These are phyloP conservation scores for Pseudovirgaria hyperparasitica DNA, from an alignment of 2,329 filamentous ascomycete genomes.

Conservation along the genomic window DNA sequence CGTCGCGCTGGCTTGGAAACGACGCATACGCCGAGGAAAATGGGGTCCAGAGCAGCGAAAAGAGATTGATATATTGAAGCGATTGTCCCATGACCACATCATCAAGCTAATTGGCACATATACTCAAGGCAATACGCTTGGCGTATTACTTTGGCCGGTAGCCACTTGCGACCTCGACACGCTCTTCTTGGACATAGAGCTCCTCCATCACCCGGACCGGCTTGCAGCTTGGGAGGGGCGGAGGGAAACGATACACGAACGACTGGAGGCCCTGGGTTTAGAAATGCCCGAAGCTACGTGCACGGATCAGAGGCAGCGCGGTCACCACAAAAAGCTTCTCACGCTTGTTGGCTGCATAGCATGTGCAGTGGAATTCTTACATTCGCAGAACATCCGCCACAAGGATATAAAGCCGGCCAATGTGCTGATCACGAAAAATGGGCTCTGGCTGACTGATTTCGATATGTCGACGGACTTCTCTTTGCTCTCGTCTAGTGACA, in stretches of 20 bases:
- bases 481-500: constrained; percentile 10
- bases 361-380: constrained; percentile 9
- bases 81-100: constrained; percentile 11
- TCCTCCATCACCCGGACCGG: too few species aligned
- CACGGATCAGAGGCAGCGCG: too few species aligned
- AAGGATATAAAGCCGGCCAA: constrained; percentile 15
- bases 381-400: constrained; percentile 9
- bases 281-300: too few species aligned
- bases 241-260: too few species aligned
- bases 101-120: constrained; percentile 13
- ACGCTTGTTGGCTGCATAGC: constrained; percentile 10
- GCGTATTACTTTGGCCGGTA: constrained; percentile 10
- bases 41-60: not conserved
- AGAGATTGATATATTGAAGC: too few species aligned
- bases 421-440: constrained; percentile 8
- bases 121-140: constrained; percentile 7
- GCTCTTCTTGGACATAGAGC: constrained; percentile 11
- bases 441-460: constrained; percentile 11
- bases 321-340: too few species aligned
- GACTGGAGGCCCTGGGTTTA: too few species aligned
- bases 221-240: too few species aligned
- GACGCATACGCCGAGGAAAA: too few species aligned
- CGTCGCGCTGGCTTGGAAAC: too few species aligned
- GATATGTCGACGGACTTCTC: constrained; percentile 10
- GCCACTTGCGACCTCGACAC: constrained; percentile 11